Evolutionary conservation across 2,329 filamentous ascomycete genomes (phyloP), one percentile per base, ranked within the genome.

Genomic region (Aspergillus sp.): DNA sequence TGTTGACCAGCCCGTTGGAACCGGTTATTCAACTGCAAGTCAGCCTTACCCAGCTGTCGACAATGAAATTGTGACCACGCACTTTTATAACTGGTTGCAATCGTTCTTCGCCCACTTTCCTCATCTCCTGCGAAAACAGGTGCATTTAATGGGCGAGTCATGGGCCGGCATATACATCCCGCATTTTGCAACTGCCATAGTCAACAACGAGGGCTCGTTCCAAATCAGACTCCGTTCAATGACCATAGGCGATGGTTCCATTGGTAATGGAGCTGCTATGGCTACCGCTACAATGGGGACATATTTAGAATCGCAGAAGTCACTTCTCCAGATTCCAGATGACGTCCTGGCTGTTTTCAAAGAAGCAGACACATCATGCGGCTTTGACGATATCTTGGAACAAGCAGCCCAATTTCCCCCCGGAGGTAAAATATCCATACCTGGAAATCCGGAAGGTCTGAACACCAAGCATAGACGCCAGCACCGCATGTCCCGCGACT

Each of bases 131-230:
- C 62, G 63, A 3, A 73, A 73, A 54, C 66, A 66, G 9, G 65
- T 72, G 1, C 69, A 75, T 56, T 31, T 76, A n/a, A 70, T 74
- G 49, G 73, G 73, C n/a, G 71, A 76, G 57, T 74, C 72, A 9
- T 75, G 73, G 56, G 73, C 70, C 6, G 73, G 73, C 0, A 69
- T 75, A 45, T 75, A 73, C 55, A 67, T 77, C 23, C 73, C 74
- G 1, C 74, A 76, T 27, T 70, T 77, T 43, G 69, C 73, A 19
- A 61, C 64, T 6, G 66, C 66, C 11, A 66, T 77, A 19, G 51
- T 75, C 15, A 55, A 68, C 6, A 66, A 69, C 55, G 61, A 67
- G 19, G 46, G 64, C 23, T 57, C 63, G 1, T 58, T 70, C n/a
- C 57, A 66, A 1, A 60, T 76, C 11, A 65, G 73, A 23, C 55